Evolutionary conservation across 1,139 yeast genomes (phyloP).

Genomic region (Pichia sp.): DNA sequence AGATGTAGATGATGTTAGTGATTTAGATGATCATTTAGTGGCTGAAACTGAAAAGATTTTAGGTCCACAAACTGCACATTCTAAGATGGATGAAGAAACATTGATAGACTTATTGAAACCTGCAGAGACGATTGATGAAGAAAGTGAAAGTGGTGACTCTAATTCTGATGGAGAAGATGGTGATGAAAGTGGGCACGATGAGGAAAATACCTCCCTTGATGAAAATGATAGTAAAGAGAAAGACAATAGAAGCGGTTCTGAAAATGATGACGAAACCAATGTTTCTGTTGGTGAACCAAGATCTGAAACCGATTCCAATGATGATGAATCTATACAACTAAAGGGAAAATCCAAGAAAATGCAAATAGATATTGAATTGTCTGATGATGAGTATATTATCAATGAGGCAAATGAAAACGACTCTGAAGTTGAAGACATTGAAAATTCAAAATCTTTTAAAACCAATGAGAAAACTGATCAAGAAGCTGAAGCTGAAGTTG

Average conservation of each 20-base stretch:
- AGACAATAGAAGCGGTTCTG: constrained; percentile 10
- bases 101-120: background rate
- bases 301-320: no score
- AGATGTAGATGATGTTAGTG: constrained; percentile 9
- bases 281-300: background rate
- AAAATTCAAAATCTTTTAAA: no score
- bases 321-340: background rate
- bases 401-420: background rate
- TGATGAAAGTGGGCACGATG: constrained; percentile 8
- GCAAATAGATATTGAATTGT: background rate
- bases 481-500: constrained; percentile 3
- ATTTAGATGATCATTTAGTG: constrained; percentile 13
- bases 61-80: constrained; percentile 6
- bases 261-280: constrained; percentile 11
- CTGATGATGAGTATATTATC: background rate
- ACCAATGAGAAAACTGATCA: background rate
- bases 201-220: background rate
- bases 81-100: constrained; percentile 2
- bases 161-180: constrained; percentile 10
- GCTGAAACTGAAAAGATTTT: constrained; percentile 12
- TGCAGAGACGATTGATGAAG: background rate
- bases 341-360: background rate
- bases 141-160: constrained; percentile 1
- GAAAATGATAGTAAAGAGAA: constrained; percentile 7
- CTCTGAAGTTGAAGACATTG: constrained; percentile 6